phyloP scores from a whole-genome alignment of 169 alveolate species.

The Eimeria maxima region DNA sequence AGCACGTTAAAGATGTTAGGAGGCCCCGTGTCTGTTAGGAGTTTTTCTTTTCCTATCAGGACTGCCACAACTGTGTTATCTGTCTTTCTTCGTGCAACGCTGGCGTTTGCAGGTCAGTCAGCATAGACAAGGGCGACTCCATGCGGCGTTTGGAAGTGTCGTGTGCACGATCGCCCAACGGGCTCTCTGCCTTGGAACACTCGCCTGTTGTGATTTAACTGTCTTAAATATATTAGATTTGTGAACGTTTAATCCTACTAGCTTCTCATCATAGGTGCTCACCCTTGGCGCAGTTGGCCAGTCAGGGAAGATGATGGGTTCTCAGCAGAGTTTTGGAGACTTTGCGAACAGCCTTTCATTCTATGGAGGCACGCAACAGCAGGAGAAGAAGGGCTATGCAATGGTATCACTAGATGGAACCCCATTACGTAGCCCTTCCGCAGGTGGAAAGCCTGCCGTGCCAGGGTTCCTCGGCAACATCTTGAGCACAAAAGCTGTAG shows the following conservation, averaged over 20 bases:
- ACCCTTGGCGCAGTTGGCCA: background rate
- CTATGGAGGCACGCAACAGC: conserved; percentile 76
- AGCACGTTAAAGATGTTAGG: background rate
- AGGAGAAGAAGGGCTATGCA: conserved; percentile 70
- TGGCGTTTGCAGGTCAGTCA: conserved; percentile 32
- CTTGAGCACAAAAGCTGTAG: conserved; percentile 47
- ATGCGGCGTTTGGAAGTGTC: conserved; percentile 38
- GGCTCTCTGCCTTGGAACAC: conserved; percentile 40
- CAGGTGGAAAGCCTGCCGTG: conserved; percentile 57
- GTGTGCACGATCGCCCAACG: conserved; percentile 34
- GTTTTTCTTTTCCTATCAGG: conserved; percentile 59
- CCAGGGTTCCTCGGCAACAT: conserved; percentile 77
- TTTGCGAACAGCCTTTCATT: conserved; percentile 79
- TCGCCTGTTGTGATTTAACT: background rate
- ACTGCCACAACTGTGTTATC: conserved; percentile 28
- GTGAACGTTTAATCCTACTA: background rate
- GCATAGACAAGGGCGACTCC: conserved; percentile 36
- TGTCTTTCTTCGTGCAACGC: conserved; percentile 28
- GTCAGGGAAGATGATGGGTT: conserved; percentile 66
- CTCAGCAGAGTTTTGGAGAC: conserved; percentile 79
- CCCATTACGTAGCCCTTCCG: conserved; percentile 50
- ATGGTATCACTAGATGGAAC: conserved; percentile 72
- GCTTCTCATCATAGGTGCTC: background rate
- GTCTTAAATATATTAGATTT: background rate
- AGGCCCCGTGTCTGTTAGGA: conserved; percentile 42